Evolutionary conservation across 768 basidiomycete species (phyloP).

Genomic region (Auriscalpium vulgare): DNA sequence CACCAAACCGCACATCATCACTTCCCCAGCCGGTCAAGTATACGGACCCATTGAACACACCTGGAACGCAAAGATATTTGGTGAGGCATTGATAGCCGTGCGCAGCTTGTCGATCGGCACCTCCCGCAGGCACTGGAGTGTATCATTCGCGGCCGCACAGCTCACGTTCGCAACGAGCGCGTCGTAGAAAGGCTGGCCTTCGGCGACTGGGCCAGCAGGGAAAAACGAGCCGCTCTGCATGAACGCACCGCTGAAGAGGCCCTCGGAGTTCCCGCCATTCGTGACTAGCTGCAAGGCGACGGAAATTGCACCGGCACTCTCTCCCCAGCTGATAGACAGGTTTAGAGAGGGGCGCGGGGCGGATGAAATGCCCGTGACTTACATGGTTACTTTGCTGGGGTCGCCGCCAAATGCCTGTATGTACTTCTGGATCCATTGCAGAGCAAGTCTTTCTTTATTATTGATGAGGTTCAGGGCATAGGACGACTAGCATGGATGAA

Average conservation of each 20-base stretch:
- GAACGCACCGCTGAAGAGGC: slow-evolving; percentile 11
- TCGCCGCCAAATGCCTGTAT: slow-evolving; percentile 33
- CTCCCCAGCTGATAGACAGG: slow-evolving; percentile 17
- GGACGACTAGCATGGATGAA: too few species aligned
- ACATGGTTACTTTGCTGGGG: slow-evolving; percentile 20
- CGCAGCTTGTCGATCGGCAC: background rate
- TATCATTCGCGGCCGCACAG: background rate
- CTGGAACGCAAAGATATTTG: background rate
- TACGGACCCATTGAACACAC: background rate
- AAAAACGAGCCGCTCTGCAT: slow-evolving; percentile 17
- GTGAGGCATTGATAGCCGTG: background rate
- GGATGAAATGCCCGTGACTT: background rate
- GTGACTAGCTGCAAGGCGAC: slow-evolving; percentile 18
- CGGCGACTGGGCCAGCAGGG: background rate
- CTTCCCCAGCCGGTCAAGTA: too few species aligned
- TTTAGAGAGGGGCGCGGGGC: too few species aligned
- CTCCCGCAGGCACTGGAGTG: slow-evolving; percentile 6
- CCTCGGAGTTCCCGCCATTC: slow-evolving; percentile 10
- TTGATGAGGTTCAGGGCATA: background rate
- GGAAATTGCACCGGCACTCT: slow-evolving; percentile 29
- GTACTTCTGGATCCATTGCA: slow-evolving; percentile 33
- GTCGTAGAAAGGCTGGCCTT: slow-evolving; percentile 12
- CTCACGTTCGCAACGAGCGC: background rate
- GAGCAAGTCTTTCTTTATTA: slow-evolving; percentile 20
- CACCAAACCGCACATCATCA: background rate